A percentile compares a stretch with the other conserved stretches of the same genome.
Evolutionary conservation across 1,284 basidiomycete species (phyloP).

Genomic region (Ganoderma multipileum): DNA sequence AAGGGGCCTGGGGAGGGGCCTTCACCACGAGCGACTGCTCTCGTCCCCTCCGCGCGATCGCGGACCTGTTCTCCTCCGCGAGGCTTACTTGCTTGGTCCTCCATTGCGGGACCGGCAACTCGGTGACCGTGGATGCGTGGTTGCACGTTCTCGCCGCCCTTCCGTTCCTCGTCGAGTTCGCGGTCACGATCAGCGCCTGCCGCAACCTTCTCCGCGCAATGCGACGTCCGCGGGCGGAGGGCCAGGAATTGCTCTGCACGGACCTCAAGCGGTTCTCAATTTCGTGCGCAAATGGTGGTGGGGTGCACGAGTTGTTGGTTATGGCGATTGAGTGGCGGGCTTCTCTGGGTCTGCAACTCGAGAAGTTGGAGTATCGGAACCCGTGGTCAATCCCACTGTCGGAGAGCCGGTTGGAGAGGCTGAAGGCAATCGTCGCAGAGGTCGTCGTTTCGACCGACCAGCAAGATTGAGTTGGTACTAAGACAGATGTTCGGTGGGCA

Average conservation of each 20-base stretch:
- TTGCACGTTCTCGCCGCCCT: not conserved
- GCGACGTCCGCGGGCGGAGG: not conserved
- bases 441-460: not conserved
- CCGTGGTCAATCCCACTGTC: not conserved
- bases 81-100: not conserved
- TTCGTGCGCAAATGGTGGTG: slow-evolving; percentile 4
- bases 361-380: slow-evolving; percentile 6
- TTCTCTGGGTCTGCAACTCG: not conserved
- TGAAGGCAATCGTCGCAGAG: slow-evolving; percentile 1
- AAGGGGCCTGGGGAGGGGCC: not conserved
- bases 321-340: slow-evolving; percentile 9
- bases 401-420: not conserved
- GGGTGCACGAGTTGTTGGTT: slow-evolving; percentile 6
- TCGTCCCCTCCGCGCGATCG: not conserved
- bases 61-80: not conserved
- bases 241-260: not conserved
- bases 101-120: not conserved
- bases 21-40: not conserved
- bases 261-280: not conserved
- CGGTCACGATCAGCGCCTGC: not conserved
- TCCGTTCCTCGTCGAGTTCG: not conserved
- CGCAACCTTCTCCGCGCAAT: not conserved
- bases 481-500: not conserved
- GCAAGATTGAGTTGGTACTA: not conserved
- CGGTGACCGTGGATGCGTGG: slow-evolving; percentile 3